Evolutionary conservation across 2,329 filamentous ascomycete genomes (phyloP), one percentile per base, ranked within the genome.

Genomic region (Hymenoscyphus linearis): DNA sequence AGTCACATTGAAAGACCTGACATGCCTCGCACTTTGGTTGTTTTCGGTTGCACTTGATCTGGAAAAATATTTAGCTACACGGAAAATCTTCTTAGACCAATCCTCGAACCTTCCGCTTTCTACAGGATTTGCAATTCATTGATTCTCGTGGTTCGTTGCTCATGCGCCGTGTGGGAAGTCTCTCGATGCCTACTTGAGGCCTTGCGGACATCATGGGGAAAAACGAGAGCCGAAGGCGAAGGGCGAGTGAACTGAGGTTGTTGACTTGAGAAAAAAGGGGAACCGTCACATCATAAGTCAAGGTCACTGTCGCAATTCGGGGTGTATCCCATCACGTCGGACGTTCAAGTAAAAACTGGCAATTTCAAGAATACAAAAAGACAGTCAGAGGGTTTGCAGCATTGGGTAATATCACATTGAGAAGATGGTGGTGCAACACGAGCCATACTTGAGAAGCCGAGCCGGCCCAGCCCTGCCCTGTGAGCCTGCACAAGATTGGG

Each of bases 81-180:
- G 63, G 59, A 67, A 66, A 52, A 69, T 60, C 58, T 70, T 16
- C 58, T 58, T 62, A 18, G 55, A 9, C n/a, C 16, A n/a, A 18
- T 36, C 0, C 27, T 63, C 78, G 55, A 76, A 93, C 91, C 87
- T 96, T 96, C 78, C 91, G 83, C 77, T 96, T 96, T 68, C 91
- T 85, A 79, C 91, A 96, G 60, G 90, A 95, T 76, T 96, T 96
- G 85, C 91, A 96, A 75, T 96, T 96, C 91, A 96, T 96, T 36
- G 89, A 90, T 79, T 96, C 91, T 70, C 89, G 86, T 47, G 89
- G 90, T 74, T 95, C 73, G 66, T 72, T 72, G 66, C 70, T 72
- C 70, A 73, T 70, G 58, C 70, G 69, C 55, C 71, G 68, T 61
- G 67, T 66, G 55, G 71, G 71, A 36, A 73, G 67, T 63, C 71